Conservation (phyloP, 257 asterid species). For the Forsythia suspensa region DNA sequence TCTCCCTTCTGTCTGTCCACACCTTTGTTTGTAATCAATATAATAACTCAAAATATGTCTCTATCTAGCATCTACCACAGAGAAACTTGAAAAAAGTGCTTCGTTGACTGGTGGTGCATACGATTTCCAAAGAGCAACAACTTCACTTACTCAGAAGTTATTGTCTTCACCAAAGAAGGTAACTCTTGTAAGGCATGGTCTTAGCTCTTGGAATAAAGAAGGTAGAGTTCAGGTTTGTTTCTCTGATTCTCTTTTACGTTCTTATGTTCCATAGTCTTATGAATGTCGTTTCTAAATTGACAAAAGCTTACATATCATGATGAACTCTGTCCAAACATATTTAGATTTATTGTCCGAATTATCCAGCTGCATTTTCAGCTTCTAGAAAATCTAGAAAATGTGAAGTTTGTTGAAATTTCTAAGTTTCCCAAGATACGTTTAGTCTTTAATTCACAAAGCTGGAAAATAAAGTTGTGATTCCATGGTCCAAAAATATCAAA, state of each 20-base stretch:
- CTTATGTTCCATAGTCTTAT: neutral
- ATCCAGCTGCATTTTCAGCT: neutral
- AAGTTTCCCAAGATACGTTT: neutral
- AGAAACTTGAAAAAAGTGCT: conserved; percentile 34
- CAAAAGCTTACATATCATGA: neutral
- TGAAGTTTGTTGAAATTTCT: neutral
- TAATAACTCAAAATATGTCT: neutral
- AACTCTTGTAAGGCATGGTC: conserved; percentile 72
- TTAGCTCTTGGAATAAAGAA: conserved; percentile 81
- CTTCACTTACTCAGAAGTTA: conserved; percentile 50
- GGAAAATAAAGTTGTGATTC: neutral
- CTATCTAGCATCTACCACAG: conserved; percentile 24
- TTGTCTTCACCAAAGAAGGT: conserved; percentile 71
- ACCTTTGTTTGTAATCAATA: neutral
- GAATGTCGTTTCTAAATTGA: neutral
- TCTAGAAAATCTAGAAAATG: neutral
- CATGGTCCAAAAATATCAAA: neutral
- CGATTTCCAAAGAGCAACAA: conserved; percentile 62
- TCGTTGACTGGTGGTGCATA: conserved; percentile 70
- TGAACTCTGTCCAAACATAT: neutral
- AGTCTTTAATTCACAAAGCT: neutral
- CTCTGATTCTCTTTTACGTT: conserved; percentile 10
- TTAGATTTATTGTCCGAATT: neutral
- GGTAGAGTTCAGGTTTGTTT: conserved; percentile 72
- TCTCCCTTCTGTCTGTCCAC: neutral